A percentile compares a stretch with the other conserved stretches of the same genome.
These are phyloP conservation scores for Saccharomycopsis vini DNA, from an alignment of 805 yeast species.

Conservation along the genomic window DNA sequence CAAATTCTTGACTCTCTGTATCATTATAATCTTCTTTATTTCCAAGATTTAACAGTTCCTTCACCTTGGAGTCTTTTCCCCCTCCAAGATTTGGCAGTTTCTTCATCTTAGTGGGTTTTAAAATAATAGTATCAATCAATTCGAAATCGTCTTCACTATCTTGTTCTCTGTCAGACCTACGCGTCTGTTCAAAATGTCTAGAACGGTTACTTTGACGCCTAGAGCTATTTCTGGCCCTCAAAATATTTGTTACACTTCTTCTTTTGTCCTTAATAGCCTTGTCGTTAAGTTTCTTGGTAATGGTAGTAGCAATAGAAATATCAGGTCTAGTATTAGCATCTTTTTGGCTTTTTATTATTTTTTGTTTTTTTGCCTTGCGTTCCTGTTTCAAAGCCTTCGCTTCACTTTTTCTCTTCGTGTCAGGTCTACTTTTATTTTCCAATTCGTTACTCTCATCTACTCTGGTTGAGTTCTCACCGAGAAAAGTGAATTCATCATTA, in stretches of 20 bases:
- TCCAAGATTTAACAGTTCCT: background rate
- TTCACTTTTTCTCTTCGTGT: background rate
- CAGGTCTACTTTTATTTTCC: background rate
- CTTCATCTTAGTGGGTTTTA: no score
- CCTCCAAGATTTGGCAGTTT: background rate
- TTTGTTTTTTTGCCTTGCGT: background rate
- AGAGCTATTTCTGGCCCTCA: no score
- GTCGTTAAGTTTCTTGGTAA: no score
- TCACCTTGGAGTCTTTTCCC: background rate
- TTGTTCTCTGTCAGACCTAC: no score
- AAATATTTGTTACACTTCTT: no score
- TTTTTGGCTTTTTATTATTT: no score
- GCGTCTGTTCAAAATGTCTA: no score
- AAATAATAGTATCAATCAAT: no score
- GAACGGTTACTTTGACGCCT: no score
- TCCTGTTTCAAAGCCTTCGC: background rate
- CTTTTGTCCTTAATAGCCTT: no score
- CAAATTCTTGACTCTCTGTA: background rate
- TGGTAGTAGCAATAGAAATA: background rate
- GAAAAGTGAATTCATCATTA: background rate
- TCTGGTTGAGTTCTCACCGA: background rate
- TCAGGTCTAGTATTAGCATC: background rate
- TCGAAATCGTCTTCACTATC: no score
- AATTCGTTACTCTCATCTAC: background rate
- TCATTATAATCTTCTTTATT: background rate